These are phyloP conservation scores for Crucibulum laeve DNA, from an alignment of 768 basidiomycete genomes.

Conservation along the genomic window DNA sequence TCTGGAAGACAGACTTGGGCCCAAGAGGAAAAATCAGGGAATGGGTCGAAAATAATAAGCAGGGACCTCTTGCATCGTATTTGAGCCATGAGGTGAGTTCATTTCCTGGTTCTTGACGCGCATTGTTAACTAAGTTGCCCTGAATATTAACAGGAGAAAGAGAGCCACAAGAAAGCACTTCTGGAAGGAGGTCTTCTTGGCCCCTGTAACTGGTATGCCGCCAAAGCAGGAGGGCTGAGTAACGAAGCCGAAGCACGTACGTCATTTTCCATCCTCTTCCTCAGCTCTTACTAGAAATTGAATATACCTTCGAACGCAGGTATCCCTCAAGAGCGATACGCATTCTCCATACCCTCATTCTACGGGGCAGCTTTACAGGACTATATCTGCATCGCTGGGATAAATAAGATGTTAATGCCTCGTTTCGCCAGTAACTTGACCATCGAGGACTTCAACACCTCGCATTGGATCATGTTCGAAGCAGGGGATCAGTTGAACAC, in stretches of 20 bases:
- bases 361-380: background rate
- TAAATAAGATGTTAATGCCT: background rate
- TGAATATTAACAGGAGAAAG: constrained; percentile 16
- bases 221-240: background rate
- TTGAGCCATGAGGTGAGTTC: constrained; percentile 23
- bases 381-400: background rate
- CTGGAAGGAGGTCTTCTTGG: constrained; percentile 21
- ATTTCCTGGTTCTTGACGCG: background rate
- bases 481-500: too few relatives aligned
- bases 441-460: too few relatives aligned
- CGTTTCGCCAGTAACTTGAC: background rate
- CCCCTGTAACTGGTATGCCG: constrained; percentile 29
- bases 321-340: background rate
- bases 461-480: too few relatives aligned
- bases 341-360: background rate
- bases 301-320: background rate
- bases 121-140: background rate
- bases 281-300: background rate
- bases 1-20: constrained; percentile 30
- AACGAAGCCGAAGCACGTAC: background rate
- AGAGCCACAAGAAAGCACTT: constrained; percentile 10
- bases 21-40: constrained; percentile 29
- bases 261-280: background rate
- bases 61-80: constrained; percentile 21
- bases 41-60: constrained; percentile 27